Percentiles rank a stretch among this genome's conserved stretches.
phyloP scores from a whole-genome alignment of 192 early-diverging fungal genomes.

The Umbelopsis ramanniana region DNA sequence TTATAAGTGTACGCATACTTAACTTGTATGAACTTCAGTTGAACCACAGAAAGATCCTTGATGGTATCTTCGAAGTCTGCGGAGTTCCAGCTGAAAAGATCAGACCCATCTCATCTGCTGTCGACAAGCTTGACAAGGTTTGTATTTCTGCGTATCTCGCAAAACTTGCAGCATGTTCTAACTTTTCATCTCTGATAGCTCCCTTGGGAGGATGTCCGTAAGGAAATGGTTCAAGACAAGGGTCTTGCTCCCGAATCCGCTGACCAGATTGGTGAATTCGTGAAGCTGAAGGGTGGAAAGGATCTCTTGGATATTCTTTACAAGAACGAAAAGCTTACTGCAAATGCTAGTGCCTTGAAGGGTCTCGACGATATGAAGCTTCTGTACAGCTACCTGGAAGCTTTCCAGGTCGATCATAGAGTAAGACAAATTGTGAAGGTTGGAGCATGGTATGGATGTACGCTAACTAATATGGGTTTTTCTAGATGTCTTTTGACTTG shows the following conservation, averaged over 20 bases:
- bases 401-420: constrained; percentile 70
- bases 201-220: constrained; percentile 92
- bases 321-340: constrained; percentile 64
- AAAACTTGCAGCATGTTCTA: neutral
- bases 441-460: neutral
- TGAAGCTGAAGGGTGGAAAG: constrained; percentile 75
- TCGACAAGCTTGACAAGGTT: constrained; percentile 97
- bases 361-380: constrained; percentile 88
- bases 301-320: constrained; percentile 80
- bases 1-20: neutral
- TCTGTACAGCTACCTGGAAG: constrained; percentile 84
- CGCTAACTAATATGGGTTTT: neutral
- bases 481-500: constrained; percentile 87
- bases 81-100: constrained; percentile 91
- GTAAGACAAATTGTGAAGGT: neutral
- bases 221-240: constrained; percentile 95
- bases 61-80: constrained; percentile 96
- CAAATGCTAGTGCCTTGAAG: constrained; percentile 69
- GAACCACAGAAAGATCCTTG: constrained; percentile 96
- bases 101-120: constrained; percentile 92
- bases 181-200: constrained; percentile 37
- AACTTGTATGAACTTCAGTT: constrained; percentile 49
- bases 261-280: constrained; percentile 93
- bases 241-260: constrained; percentile 78
- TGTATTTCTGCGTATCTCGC: neutral